These are phyloP conservation scores for Solanum piurae DNA, from an alignment of 257 asterid genomes.

Conservation along the genomic window DNA sequence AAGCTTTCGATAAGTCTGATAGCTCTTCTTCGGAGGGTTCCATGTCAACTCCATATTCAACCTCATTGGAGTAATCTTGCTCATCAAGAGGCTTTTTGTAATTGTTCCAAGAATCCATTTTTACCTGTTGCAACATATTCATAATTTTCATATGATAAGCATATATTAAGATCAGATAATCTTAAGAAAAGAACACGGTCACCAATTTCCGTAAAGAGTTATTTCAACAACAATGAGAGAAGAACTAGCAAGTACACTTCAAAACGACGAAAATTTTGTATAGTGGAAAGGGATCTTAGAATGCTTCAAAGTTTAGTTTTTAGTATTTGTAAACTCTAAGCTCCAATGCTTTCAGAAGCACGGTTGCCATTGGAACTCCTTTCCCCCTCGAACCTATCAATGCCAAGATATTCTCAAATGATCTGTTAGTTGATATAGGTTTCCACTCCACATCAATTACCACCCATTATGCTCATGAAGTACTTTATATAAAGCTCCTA, in stretches of 20 bases:
- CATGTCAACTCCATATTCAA: constrained; percentile 17
- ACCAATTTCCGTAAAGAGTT: neutral
- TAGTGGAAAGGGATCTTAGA: neutral
- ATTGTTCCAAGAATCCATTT: constrained; percentile 45
- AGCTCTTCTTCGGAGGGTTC: constrained; percentile 70
- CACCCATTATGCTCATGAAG: neutral
- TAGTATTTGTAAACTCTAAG: neutral
- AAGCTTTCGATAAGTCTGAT: constrained; percentile 51
- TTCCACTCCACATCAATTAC: neutral
- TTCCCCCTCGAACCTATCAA: neutral
- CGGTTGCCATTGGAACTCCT: neutral
- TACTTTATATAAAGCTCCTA: neutral
- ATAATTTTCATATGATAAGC: neutral
- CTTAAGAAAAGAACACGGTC: neutral
- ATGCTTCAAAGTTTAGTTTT: neutral
- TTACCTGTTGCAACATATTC: constrained; percentile 33
- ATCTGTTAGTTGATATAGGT: neutral
- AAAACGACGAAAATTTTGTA: neutral
- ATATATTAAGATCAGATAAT: neutral
- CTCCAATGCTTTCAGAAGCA: neutral
- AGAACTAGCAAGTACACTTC: neutral
- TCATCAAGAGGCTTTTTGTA: constrained; percentile 57
- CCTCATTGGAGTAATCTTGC: constrained; percentile 60
- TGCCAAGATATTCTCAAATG: neutral
- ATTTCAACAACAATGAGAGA: neutral